Base-by-base conservation (phyloP, 2,329 filamentous ascomycete species). In the Botrytis elliptica region DNA sequence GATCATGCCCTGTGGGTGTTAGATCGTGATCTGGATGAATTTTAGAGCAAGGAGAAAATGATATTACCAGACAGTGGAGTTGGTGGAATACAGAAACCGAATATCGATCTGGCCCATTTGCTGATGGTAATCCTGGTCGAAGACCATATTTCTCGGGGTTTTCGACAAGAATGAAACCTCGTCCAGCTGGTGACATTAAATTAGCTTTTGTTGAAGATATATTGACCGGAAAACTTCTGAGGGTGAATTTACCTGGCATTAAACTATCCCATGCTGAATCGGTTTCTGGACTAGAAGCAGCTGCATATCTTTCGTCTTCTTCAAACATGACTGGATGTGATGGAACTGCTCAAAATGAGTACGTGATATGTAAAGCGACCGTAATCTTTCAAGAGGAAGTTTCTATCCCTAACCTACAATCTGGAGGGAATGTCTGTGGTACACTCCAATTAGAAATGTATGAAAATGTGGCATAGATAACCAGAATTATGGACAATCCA, bases 41-140 rank as follows among this genome's bases (percentile, higher is more conserved):
- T 12, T 14, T 8, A 33, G 16, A 10, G 22, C 20, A 18, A 36
- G 40, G 46, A 38, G 67, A n/a, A 44, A 49, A 18, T 18, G 4
- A 14, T 6, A 12, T n/a, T 69, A 73, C 65, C 9, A 73, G 57
- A 44, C 71, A 73, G 20, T 70, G 65, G 2, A 70, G 71, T 73
- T 73, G 71, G 38, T 55, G 71, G 33, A 73, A 73, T 52, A 70
- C 65, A 12, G 71, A 73, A 36, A 73, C 65, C 20, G 70, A 57
- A 59, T 67, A 72, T 8, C 62, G n/a, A 59, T 68, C 70, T 33
- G 49, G 46, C 0, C 62, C 62, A 38, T 59, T 60, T 4, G 9
- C 8, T 36, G 20, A 57, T 25, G 62, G 62, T 8, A 72, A 12
- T 18, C 62, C 62, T 18, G 62, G n/a, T 25, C 16, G 46, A 29